A percentile compares a stretch with the other conserved stretches of the same genome.
Conservation (phyloP, 805 yeast genomes). For the Starmerella khaoyaiensis region DNA sequence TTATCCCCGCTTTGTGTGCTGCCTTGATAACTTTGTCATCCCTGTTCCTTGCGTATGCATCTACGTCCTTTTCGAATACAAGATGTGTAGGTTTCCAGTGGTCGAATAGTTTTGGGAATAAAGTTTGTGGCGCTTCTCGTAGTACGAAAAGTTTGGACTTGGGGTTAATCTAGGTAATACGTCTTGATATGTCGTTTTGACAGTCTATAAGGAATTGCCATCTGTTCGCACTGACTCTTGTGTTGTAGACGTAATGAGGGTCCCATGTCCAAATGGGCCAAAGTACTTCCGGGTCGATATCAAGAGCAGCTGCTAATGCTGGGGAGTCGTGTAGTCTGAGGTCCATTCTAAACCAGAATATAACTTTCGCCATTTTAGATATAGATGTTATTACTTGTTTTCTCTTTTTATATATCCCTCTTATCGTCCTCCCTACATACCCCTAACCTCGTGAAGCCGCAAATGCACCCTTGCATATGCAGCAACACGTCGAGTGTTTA, state of each 20-base stretch:
- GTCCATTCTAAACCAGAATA: slow-evolving; percentile 1
- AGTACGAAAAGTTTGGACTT: slow-evolving; percentile 1
- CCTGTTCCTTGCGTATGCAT: slow-evolving; percentile 2
- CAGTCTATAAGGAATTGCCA: slow-evolving; percentile 4
- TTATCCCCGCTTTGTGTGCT: not conserved
- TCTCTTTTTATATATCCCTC: not conserved
- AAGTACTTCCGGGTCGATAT: slow-evolving; percentile 1
- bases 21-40: not conserved
- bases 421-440: too few species aligned
- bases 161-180: slow-evolving; percentile 1
- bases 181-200: slow-evolving; percentile 1
- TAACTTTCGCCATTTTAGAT: slow-evolving; percentile 2
- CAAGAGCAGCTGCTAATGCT: slow-evolving; percentile 1
- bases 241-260: slow-evolving; percentile 1
- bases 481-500: too few species aligned
- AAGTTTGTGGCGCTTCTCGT: not conserved
- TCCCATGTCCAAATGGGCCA: slow-evolving; percentile 5
- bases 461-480: too few species aligned
- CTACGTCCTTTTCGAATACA: slow-evolving; percentile 2
- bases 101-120: slow-evolving; percentile 1
- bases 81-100: slow-evolving; percentile 2
- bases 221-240: slow-evolving; percentile 1
- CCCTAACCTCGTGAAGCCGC: too few species aligned
- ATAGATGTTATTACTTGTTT: not conserved
- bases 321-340: slow-evolving; percentile 3